These are phyloP conservation scores for Tolypocladium album DNA, from an alignment of 2,329 filamentous ascomycete genomes.

Conservation along the genomic window DNA sequence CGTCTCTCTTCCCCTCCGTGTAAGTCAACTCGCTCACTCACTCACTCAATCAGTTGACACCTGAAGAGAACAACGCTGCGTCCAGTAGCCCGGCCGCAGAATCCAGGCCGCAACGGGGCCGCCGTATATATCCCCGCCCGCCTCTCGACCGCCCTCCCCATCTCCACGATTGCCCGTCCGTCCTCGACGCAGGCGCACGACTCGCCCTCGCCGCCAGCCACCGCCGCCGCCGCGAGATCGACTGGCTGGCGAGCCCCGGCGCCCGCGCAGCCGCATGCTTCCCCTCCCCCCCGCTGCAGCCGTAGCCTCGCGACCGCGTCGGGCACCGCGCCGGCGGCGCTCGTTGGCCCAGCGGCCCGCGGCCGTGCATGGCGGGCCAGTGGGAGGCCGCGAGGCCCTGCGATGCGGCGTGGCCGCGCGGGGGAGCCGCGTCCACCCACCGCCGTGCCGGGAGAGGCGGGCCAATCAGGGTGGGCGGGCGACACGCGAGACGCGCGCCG, in stretches of 20 bases:
- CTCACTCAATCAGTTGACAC: neutral
- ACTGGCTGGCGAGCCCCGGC: neutral
- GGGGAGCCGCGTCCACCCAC: neutral
- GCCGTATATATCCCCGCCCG: neutral
- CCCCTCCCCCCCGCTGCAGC: neutral
- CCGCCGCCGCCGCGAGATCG: neutral
- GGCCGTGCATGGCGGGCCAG: constrained; percentile 2
- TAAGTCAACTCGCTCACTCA: constrained; percentile 1
- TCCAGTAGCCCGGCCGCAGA: neutral
- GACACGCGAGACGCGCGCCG: neutral
- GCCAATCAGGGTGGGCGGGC: neutral
- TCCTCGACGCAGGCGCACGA: neutral
- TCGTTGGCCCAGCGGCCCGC: constrained; percentile 2
- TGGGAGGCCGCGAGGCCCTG: neutral
- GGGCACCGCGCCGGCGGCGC: constrained; percentile 4
- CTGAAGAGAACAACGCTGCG: neutral
- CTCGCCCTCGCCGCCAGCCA: neutral
- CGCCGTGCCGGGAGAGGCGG: neutral
- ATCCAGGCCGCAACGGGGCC: neutral
- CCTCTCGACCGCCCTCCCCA: too few species aligned
- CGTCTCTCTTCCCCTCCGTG: too few species aligned
- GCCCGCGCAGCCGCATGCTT: neutral
- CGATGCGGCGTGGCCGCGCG: neutral
- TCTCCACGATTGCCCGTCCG: too few species aligned
- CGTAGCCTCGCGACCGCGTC: constrained; percentile 8